phyloP scores from a whole-genome alignment of 1,284 basidiomycete species.

The Laetiporus sulphureus region DNA sequence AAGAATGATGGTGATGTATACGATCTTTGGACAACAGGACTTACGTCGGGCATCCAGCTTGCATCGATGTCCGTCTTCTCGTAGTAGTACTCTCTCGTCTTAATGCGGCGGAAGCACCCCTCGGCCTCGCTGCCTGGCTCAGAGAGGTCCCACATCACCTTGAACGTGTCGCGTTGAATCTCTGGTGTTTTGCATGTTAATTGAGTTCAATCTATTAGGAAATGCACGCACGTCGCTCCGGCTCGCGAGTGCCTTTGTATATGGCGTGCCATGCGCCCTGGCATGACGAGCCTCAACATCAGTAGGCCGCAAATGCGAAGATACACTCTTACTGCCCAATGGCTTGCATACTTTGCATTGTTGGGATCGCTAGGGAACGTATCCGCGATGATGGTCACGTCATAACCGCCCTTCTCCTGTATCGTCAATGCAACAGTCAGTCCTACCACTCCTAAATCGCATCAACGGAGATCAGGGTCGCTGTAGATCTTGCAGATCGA shows the following conservation, averaged over 20 bases:
- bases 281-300: too few relatives aligned
- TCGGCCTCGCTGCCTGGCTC: conserved; percentile 44
- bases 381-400: conserved; percentile 65
- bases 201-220: too few relatives aligned
- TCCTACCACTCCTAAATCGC: conserved; percentile 55
- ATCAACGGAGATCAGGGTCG: neutral
- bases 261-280: too few relatives aligned
- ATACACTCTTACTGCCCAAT: conserved; percentile 77
- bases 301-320: too few relatives aligned
- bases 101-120: conserved; percentile 53
- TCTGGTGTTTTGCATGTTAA: too few relatives aligned
- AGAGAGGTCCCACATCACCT: conserved; percentile 65
- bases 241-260: too few relatives aligned
- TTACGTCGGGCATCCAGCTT: conserved; percentile 67
- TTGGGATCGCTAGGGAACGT: conserved; percentile 61
- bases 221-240: too few relatives aligned
- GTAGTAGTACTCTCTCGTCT: conserved; percentile 53
- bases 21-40: too few relatives aligned
- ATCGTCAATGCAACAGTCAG: conserved; percentile 63
- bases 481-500: neutral
- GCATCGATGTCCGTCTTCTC: too few relatives aligned
- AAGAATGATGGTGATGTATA: too few relatives aligned
- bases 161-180: conserved; percentile 69
- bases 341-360: conserved; percentile 62
- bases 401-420: conserved; percentile 49